Base-by-base conservation (phyloP, 257 asterid genomes). In the Linderniella brevidens region DNA sequence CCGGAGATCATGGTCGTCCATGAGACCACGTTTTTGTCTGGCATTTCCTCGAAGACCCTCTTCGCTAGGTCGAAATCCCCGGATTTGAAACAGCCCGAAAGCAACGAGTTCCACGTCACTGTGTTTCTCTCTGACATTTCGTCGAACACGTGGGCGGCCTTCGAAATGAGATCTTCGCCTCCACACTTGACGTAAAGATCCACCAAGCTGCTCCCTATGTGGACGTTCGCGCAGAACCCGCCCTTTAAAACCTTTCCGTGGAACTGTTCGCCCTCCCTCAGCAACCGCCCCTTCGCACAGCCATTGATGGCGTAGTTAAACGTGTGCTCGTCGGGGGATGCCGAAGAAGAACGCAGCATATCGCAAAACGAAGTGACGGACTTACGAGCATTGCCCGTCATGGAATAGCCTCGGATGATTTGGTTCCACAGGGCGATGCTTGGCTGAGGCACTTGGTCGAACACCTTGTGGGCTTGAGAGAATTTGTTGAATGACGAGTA, bases 1-100 rank as follows among this genome's bases (percentile, higher is more conserved):
- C 97, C 92, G 5, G 68, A 69, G 36, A 87, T 80, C 92, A 78
- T 67, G 8, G 77, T 72, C n/a, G 93, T 87, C 97, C 95, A 87
- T 1, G 97, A 77, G 20, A 87, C 77, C 1, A 70, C 68, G 60
- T 64, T 83, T 64, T 67, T 87, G 69, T 43, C 70, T 0, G 92
- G 92, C 68, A 87, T 83, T 42, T 63, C 75, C 9, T 60, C 50
- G 0, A 87, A 87, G 37, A 73, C 52, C 14, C 49, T 41, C 10
- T 49, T 13, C 0, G 86, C 93, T 29, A 63, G 74, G 36, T 61
- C 74, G 36, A 76, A 61, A 60, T 77, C 68, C 20, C 82, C 74
- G 29, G 53, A 41, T 11, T 58, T 60, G 37, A 80, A 47, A 63
- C 62, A 69, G 38, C 95, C 93, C 17, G 68, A 65, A 29, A 87